Base-by-base conservation (phyloP, 345 rosid genomes). In the Eutrema japonicum region DNA sequence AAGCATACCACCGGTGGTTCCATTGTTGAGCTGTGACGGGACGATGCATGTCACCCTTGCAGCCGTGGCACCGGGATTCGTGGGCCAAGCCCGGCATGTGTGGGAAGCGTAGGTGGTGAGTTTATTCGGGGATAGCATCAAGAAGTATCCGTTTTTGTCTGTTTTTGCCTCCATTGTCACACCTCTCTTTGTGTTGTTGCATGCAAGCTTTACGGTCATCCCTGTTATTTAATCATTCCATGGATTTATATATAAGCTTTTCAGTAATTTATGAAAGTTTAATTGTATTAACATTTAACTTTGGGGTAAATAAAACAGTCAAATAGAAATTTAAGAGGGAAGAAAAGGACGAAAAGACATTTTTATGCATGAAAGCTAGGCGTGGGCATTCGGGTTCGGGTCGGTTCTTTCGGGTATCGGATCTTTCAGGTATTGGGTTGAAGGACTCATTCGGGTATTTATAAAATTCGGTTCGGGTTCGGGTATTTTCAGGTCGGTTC, bases 61-160 rank as follows among this genome's bases (percentile, higher is more conserved):
- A 43, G 68, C 10, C 13, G 81, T 30, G 10, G 74, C 36, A 2
- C 85, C 80, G 0, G 88, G 80, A 2, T 86, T 70, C n/a, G 55
- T 79, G 3, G 93, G 78, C 7, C 47, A 75, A 2, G 43, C 92
- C 73, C 81, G 84, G 83, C 97, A 94, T 71, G 74, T 87, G 81
- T 92, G 96, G 73, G 67, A 86, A 30, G 88, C 97, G 53, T 77
- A 91, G 78, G 48, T 83, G 67, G 98, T 91, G 66, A 94, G 26
- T 22, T 82, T 82, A 79, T 81, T 85, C 0, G 98, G 97, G n/a
- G 85, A 97, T 67, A 71, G 27, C 14, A 89, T 6, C 59, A 74
- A 74, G 77, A 86, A 91, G 83, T 89, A 94, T 45, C 98, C 97
- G 55, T 91, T 85, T 82, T 85, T 85, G 91, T 94, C 95, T 10